Evolutionary conservation across 257 asterid genomes (phyloP).

Genomic region (Echites panduratus): DNA sequence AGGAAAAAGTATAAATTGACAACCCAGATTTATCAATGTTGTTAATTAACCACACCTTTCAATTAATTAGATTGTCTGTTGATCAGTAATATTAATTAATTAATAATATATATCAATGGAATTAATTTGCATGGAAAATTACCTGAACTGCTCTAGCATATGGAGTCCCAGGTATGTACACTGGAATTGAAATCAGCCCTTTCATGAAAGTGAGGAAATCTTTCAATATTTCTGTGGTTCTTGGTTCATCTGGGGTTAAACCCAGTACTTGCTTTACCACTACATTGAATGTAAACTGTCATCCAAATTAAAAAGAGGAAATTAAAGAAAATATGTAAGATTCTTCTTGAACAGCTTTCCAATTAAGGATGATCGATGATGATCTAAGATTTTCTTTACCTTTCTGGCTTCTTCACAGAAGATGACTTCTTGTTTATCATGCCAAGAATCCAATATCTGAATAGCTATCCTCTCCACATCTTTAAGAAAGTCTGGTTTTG

Average conservation of each 20-base stretch:
- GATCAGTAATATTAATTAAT: neutral
- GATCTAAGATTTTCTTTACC: conserved; percentile 21
- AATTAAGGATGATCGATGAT: neutral
- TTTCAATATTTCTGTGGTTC: conserved; percentile 45
- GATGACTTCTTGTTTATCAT: conserved; percentile 35
- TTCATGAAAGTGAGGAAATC: conserved; percentile 64
- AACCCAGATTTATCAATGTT: neutral
- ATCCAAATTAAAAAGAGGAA: neutral
- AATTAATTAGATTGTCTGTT: neutral
- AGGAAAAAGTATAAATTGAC: neutral
- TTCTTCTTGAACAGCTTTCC: too few species aligned
- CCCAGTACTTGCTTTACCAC: conserved; percentile 80
- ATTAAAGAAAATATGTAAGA: too few species aligned
- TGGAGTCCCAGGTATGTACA: conserved; percentile 70
- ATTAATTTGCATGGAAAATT: conserved; percentile 20
- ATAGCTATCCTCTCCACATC: conserved; percentile 50
- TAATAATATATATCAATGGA: neutral
- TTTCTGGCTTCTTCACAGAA: conserved; percentile 69
- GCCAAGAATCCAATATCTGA: conserved; percentile 54
- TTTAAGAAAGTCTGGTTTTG: conserved; percentile 49
- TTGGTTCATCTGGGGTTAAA: conserved; percentile 53
- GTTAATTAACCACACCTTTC: neutral
- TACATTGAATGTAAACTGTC: conserved; percentile 72
- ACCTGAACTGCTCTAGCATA: conserved; percentile 79
- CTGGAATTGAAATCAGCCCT: conserved; percentile 57